phyloP scores from a whole-genome alignment of 345 rosid genomes.

The Gossypium rotundifolium region DNA sequence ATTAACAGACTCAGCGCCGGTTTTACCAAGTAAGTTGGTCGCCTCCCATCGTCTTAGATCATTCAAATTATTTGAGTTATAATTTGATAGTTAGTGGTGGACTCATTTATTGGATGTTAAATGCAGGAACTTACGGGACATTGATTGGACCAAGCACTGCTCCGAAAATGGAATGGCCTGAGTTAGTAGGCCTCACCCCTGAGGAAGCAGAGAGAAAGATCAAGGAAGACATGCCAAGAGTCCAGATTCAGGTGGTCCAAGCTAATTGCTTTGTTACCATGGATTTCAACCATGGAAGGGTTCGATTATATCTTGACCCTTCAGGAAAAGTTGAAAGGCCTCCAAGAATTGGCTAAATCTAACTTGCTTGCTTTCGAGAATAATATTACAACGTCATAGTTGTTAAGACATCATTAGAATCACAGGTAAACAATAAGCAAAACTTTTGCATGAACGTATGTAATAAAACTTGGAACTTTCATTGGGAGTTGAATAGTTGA shows the following conservation, averaged over 20 bases:
- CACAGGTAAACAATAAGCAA: no score
- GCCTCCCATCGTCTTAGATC: not conserved
- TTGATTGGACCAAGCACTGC: slow-evolving; percentile 16
- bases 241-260: slow-evolving; percentile 3
- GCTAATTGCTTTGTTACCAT: slow-evolving; percentile 4
- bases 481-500: not conserved
- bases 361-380: not conserved
- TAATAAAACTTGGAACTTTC: no score
- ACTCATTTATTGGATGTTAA: not conserved
- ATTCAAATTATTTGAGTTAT: not conserved
- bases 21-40: slow-evolving; percentile 24
- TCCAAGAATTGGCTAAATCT: slow-evolving; percentile 12
- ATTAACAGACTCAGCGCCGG: slow-evolving; percentile 2
- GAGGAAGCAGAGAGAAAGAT: slow-evolving; percentile 16
- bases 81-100: not conserved
- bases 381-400: not conserved
- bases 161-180: slow-evolving; percentile 41
- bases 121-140: slow-evolving; percentile 27
- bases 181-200: slow-evolving; percentile 31
- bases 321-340: not conserved
- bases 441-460: no score
- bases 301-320: slow-evolving; percentile 6
- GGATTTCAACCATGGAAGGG: slow-evolving; percentile 12
- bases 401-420: no score
- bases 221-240: slow-evolving; percentile 6